Conservation (phyloP, 2,329 filamentous ascomycete species). For the Fusarium sp. region DNA sequence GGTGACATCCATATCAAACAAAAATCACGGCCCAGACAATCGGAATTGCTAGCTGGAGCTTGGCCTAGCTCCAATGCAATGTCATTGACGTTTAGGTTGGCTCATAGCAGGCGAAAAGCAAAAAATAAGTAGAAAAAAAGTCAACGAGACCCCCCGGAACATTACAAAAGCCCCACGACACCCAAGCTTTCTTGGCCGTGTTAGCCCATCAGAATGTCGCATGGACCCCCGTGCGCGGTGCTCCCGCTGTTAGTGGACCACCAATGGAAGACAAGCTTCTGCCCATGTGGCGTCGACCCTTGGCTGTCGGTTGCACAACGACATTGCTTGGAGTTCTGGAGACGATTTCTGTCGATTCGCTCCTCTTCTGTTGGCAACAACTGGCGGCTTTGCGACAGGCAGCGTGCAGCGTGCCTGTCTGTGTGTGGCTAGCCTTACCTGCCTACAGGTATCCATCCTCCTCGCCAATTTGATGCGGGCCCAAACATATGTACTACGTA, state of each 20-base stretch:
- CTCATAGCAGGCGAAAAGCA: neutral
- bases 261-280: conserved; percentile 41
- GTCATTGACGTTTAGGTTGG: neutral
- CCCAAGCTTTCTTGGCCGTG: conserved; percentile 12
- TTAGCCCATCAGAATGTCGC: conserved; percentile 46
- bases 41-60: conserved; percentile 24
- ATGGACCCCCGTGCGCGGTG: conserved; percentile 45
- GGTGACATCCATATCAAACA: neutral
- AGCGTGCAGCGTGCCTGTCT: conserved; percentile 32
- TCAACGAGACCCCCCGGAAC: neutral
- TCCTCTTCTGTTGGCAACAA: conserved; percentile 11
- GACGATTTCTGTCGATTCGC: conserved; percentile 13
- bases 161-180: conserved; percentile 23
- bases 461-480: conserved; percentile 19
- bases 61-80: conserved; percentile 1
- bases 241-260: conserved; percentile 46
- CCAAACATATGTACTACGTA: neutral
- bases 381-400: conserved; percentile 24
- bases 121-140: neutral
- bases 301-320: conserved; percentile 37
- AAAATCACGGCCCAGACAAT: conserved; percentile 21
- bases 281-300: conserved; percentile 43
- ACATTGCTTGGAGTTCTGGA: neutral
- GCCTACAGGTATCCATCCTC: neutral
- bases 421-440: conserved; percentile 28